Base-by-base conservation (phyloP, 257 asterid genomes). In the Nicotiana paniculata region DNA sequence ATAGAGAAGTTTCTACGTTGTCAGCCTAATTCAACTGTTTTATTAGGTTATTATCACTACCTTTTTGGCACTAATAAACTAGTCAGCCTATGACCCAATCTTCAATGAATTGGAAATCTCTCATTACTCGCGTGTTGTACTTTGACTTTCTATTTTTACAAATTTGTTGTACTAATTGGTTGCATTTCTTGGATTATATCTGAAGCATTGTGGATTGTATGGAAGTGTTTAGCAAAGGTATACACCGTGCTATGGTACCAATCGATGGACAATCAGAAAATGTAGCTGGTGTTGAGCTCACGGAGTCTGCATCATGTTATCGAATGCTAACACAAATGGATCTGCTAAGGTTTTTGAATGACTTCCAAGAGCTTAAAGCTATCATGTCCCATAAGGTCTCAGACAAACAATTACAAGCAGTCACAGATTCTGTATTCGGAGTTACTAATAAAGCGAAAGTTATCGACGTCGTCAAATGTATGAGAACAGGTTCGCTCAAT, bases 171-270 rank as follows among this genome's bases (percentile, higher is more conserved):
- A 4, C 61, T 21, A 24, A 68, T 26, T 5, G 16, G 28, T 48
- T 5, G 10, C 15, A 5, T 9, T 69, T 69, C 5, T 3, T 61
- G 48, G 35, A 46, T 43, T 78, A 15, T 48, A 43, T 54, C 5
- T 48, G 79, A 85, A 93, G 97, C 85, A 77, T 92, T 79, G 82
- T 91, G 11, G 99, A 96, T 81, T 94, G 97, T 76, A 93, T 96
- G 97, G 98, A 96, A 89, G 94, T 96, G 39, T 90, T 96, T 10
- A 89, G 99, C 91, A 93, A 93, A 87, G 98, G 98, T 59, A 89
- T 96, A 72, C 99, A 94, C 83, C 82, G 98, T 4, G 94, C 98
- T n/a, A 78, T 94, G 79, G 95, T 96, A n/a, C 99, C 97, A 0
- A 69, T 91, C 0, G 96, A 89, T 79, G 86, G 97, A 85, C 94